Evolutionary conservation across 768 basidiomycete genomes (phyloP), one percentile per base, ranked within the genome.

Genomic region (Phaffia australis): DNA sequence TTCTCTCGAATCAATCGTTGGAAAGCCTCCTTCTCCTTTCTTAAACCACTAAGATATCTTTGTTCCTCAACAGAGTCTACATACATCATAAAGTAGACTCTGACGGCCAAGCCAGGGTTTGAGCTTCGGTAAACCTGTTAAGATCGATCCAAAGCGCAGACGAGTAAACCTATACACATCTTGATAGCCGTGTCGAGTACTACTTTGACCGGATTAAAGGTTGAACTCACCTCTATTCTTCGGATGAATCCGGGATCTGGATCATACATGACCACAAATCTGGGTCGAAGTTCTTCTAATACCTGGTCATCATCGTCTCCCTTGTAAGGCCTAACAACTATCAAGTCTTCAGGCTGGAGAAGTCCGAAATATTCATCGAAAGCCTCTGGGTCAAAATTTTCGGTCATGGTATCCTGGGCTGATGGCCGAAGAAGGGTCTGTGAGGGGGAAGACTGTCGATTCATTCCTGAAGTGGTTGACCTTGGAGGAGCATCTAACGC

Each of bases 41-140:
- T 80, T 35, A 97, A 82, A 2, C 85, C 87, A 32, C 88, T 86
- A 35, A 99, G 81, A 75, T 95, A 99, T 75, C 88, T 88, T 76
- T 94, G 91, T 72, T 99, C 95, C 75, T 99, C 95, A 70, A 87
- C 87, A 57, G 89, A 93, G 72, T 88, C 84, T 64, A 84, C 81
- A 76, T 98, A 98, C n/a, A 90, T 79, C 87, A 95, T 87, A 74
- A 97, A 92, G 76, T 98, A 98, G 1, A 97, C 87, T 18, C 93
- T 81, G 0, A 98, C 84, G 0, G 81, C 86, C 7, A 94, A 76
- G 0, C 89, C 89, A 0, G 89, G 86, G 76, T 86, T 85, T 3
- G 87, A 83, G 65, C 85, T 87, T 71, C 87, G 84, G 75, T 94
- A 97, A 0, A 90, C 87, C 90, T 92, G 68, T 21, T 19, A 18